phyloP scores from a whole-genome alignment of 2,329 filamentous ascomycete genomes.

The Beauveria bassiana region DNA sequence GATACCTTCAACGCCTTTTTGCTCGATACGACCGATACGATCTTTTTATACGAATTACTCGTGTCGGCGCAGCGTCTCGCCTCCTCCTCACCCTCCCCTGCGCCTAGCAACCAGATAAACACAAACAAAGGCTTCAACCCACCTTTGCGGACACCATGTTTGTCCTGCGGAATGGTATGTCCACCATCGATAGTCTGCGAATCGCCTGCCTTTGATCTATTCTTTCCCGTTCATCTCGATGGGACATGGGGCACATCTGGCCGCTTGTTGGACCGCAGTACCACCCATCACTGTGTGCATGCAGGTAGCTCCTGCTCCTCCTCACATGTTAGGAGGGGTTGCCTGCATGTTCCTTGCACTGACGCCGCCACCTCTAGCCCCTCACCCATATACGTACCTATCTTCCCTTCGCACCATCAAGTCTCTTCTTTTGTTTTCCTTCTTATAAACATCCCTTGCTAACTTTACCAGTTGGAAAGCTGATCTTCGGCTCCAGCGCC shows the following conservation, averaged over 20 bases:
- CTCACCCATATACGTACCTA: neutral
- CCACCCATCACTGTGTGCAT: neutral
- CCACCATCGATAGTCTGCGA: neutral
- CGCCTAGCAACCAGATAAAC: neutral
- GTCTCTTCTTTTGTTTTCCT: neutral
- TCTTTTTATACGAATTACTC: neutral
- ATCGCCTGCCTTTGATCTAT: neutral
- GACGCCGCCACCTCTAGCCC: constrained; percentile 23
- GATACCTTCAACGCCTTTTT: neutral
- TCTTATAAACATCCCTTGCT: neutral
- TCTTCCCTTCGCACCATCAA: neutral
- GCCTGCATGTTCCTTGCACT: neutral
- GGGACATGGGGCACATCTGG: neutral
- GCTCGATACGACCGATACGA: neutral
- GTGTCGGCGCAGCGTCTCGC: neutral
- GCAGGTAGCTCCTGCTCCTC: neutral
- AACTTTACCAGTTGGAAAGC: constrained; percentile 64
- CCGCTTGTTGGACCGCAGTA: neutral
- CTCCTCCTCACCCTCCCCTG: neutral
- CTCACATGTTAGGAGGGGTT: constrained; percentile 29
- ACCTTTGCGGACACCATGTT: constrained; percentile 25
- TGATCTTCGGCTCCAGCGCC: constrained; percentile 78
- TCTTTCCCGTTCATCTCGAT: neutral
- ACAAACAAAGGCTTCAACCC: constrained; percentile 8
- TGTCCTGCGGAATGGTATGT: constrained; percentile 32